phyloP scores from a whole-genome alignment of 2,329 filamentous ascomycete genomes.

The Aspergillus hiratsukae region DNA sequence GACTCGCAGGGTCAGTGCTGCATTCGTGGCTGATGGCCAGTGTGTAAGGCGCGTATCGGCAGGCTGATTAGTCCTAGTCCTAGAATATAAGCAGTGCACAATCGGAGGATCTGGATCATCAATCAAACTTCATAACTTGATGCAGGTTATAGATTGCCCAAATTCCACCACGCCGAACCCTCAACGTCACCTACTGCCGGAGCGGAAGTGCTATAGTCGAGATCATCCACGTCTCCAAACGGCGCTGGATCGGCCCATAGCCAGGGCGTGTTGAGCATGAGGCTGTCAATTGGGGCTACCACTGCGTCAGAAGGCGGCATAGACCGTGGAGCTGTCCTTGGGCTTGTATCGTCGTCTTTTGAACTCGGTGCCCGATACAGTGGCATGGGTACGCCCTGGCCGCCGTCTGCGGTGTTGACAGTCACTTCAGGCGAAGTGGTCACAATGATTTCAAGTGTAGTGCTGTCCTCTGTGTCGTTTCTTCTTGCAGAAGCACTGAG shows the following conservation, averaged over 20 bases:
- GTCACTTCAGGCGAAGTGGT: slow-evolving; percentile 50
- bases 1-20: background rate
- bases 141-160: slow-evolving; percentile 28
- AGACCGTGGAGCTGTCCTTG: slow-evolving; percentile 1
- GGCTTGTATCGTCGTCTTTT: background rate
- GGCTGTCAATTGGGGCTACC: slow-evolving; percentile 29
- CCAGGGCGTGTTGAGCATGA: slow-evolving; percentile 35
- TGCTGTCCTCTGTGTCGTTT: slow-evolving; percentile 32
- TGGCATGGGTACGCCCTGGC: slow-evolving; percentile 46
- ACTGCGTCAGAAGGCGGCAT: slow-evolving; percentile 16
- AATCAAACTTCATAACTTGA: background rate
- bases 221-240: slow-evolving; percentile 29
- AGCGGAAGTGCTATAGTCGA: slow-evolving; percentile 26
- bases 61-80: background rate
- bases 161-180: slow-evolving; percentile 33
- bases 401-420: slow-evolving; percentile 50
- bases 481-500: slow-evolving; percentile 31
- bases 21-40: background rate
- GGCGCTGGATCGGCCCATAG: slow-evolving; percentile 30
- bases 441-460: slow-evolving; percentile 48
- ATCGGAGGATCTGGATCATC: background rate
- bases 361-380: slow-evolving; percentile 10
- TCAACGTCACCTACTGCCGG: slow-evolving; percentile 26
- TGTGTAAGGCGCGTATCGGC: background rate
- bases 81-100: background rate